phyloP scores from a whole-genome alignment of 495 filamentous ascomycete genomes.

The Cercophora samala region DNA sequence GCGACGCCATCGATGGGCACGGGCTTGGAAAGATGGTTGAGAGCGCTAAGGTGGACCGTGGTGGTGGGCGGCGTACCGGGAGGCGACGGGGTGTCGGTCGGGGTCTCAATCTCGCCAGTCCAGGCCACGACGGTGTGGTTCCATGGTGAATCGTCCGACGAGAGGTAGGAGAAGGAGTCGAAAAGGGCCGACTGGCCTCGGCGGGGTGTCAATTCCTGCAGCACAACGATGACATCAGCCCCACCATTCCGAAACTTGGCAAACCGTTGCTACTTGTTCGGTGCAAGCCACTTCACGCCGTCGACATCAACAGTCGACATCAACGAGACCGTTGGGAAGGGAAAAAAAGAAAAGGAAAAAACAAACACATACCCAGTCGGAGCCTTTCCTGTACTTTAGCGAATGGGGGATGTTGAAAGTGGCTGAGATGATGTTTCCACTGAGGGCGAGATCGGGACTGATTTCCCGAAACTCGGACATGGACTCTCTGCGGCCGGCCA shows the following conservation, averaged over 20 bases:
- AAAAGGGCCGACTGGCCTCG: conserved; percentile 84
- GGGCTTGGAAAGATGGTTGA: conserved; percentile 65
- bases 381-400: conserved; percentile 60
- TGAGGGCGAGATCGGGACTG: conserved; percentile 67
- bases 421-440: conserved; percentile 79
- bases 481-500: conserved; percentile 42
- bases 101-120: conserved; percentile 79
- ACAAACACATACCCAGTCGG: conserved; percentile 63
- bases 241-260: conserved; percentile 26
- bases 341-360: not conserved
- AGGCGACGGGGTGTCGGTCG: conserved; percentile 39
- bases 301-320: too few relatives aligned
- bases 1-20: conserved; percentile 61
- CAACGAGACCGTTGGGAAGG: not conserved
- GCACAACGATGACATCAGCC: conserved; percentile 30
- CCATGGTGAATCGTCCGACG: conserved; percentile 71
- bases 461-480: conserved; percentile 56
- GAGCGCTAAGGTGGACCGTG: conserved; percentile 38
- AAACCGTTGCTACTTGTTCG: conserved; percentile 2
- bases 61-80: conserved; percentile 43
- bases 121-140: conserved; percentile 85
- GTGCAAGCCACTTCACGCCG: not conserved
- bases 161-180: conserved; percentile 81
- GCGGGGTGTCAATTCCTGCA: conserved; percentile 67
- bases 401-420: conserved; percentile 82